Evolutionary conservation across 2,329 filamentous ascomycete species (phyloP), one percentile per base, ranked within the genome.

Genomic region (Blumeria hordei): DNA sequence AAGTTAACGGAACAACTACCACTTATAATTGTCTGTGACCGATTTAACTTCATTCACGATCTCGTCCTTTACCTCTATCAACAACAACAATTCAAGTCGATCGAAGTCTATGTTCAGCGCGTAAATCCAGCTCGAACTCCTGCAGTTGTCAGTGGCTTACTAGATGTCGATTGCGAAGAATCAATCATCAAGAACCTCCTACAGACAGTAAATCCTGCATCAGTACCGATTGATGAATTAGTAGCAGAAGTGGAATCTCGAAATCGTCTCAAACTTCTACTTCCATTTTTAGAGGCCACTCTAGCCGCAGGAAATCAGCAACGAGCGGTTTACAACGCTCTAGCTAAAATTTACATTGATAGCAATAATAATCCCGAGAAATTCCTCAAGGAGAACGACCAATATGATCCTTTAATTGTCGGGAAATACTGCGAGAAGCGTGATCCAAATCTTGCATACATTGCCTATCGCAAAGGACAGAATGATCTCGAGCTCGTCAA

Each of bases 391-490:
- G 87, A 95, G 71, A 98, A 98, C 66, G 87, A 95, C 64, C 80
- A 92, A 67, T 98, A 98, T 62, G 92, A 98, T 65, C 87, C 92
- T 3, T 73, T 96, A 43, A 78, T 75, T 28, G 86, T 98, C 55
- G 92, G 92, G 67, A 95, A 94, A 71, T 98, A 98, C 74, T 98
- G 90, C 67, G 90, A 95, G 74, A 96, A 96, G 77, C 84, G 92
- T 36, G 92, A 98, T 64, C 92, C 92, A 59, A 94, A 94, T 67
- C 74, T 98, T 44, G 90, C 58, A 87, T 94, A 85, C 69, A 94
- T 96, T 66, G 85, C 88, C 58, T 98, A 95, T 69, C 78, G 81
- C 63, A 98, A 98, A 74, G 92, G 92, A 18, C 86, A 95, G 69
- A 98, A 98, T 61, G 92, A 98, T 64, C 71, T 98, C 35, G 93